Percentiles rank a stretch among this genome's conserved stretches.
phyloP scores from a whole-genome alignment of 441 rosid species.

The Bruguiera hainesii region DNA sequence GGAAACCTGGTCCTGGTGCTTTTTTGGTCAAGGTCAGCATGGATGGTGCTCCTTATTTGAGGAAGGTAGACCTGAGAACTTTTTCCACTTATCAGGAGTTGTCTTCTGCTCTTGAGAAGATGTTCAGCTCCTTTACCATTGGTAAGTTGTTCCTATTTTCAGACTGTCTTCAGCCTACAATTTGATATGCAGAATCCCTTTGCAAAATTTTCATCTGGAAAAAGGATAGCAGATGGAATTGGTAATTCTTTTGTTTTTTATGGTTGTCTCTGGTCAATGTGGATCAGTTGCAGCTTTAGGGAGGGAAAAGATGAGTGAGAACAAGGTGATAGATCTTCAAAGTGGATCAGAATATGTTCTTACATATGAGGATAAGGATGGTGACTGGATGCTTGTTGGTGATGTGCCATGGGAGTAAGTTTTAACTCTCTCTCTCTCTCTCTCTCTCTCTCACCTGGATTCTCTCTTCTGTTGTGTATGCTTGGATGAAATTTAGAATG shows the following conservation, averaged over 20 bases:
- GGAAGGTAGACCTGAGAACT: constrained; percentile 65
- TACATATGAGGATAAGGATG: constrained; percentile 65
- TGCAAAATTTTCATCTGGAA: neutral
- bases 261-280: constrained; percentile 47
- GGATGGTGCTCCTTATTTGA: constrained; percentile 73
- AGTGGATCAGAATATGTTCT: constrained; percentile 68
- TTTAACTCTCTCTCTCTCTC: constrained; percentile 1
- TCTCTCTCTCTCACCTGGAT: neutral
- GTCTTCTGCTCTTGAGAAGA: constrained; percentile 66
- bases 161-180: neutral
- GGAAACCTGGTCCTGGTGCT: constrained; percentile 52
- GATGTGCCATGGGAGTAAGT: constrained; percentile 82
- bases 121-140: constrained; percentile 68
- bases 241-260: constrained; percentile 12
- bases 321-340: constrained; percentile 56
- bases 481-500: neutral
- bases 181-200: neutral
- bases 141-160: constrained; percentile 31
- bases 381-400: constrained; percentile 81
- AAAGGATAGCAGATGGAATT: neutral
- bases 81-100: constrained; percentile 49
- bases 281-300: constrained; percentile 44
- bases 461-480: neutral
- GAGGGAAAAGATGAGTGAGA: constrained; percentile 51
- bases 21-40: constrained; percentile 70